Evolutionary conservation across 805 yeast genomes (phyloP).

Genomic region (Ogataea haglerorum): DNA sequence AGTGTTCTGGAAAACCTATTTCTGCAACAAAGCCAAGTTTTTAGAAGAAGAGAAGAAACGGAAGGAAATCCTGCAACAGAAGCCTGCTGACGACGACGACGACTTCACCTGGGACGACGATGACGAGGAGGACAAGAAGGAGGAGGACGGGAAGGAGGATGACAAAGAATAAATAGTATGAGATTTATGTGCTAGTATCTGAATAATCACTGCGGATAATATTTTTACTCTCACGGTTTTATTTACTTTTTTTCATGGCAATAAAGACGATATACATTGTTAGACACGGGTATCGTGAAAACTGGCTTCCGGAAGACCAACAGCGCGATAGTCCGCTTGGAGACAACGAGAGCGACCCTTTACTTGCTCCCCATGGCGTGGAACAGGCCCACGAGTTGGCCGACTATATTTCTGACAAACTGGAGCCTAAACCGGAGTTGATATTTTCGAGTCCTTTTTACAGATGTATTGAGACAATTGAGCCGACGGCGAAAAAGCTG

Average conservation of each 20-base stretch:
- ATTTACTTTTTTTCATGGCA: conserved; percentile 33
- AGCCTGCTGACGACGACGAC: conserved; percentile 35
- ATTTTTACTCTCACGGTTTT: not conserved
- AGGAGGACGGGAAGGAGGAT: conserved; percentile 4
- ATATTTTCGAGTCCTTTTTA: conserved; percentile 83
- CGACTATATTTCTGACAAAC: conserved; percentile 44
- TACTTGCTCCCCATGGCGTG: conserved; percentile 82
- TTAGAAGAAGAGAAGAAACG: conserved; percentile 62
- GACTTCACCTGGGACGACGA: conserved; percentile 53
- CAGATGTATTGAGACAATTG: conserved; percentile 80
- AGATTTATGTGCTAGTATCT: not conserved
- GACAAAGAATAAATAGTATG: conserved; percentile 1
- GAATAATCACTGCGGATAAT: not conserved
- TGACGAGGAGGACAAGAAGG: conserved; percentile 42
- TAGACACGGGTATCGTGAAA: conserved; percentile 87
- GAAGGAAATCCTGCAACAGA: conserved; percentile 52
- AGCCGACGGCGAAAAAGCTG: conserved; percentile 61
- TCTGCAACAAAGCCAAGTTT: conserved; percentile 49
- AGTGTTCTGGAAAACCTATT: conserved; percentile 75
- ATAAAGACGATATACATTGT: conserved; percentile 63
- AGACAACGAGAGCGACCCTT: conserved; percentile 76
- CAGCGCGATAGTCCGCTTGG: conserved; percentile 90
- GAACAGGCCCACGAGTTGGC: conserved; percentile 84
- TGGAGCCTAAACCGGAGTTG: conserved; percentile 58
- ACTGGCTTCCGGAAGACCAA: conserved; percentile 82